Evolutionary conservation across 208 protist species (phyloP), one percentile per base, ranked within the genome.

Genomic region (Crithidia expoeki): DNA sequence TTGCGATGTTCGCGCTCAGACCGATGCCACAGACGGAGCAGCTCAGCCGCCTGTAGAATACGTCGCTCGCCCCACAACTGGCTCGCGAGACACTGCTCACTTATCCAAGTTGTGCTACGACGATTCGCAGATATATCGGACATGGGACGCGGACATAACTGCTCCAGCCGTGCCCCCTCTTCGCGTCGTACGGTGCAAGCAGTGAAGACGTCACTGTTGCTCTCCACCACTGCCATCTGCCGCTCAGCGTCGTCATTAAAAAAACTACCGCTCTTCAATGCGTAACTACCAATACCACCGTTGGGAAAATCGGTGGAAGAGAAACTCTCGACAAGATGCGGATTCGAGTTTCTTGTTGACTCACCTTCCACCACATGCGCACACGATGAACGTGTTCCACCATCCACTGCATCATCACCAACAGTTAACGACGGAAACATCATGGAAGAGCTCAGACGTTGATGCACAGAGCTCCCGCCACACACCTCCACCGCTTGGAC

Each of bases 1-100:
- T 36, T 47, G 4, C 71, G 71, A n/a, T 76, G 63, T 2, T 51
- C 32, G 16, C 70, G 62, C n/a, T 76, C 70, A 17, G 55, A 52
- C 11, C 55, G 63, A 14, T 25, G 46, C 6, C 69, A 56, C 1
- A 6, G 33, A 27, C 47, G 62, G 3, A 65, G 34, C 34, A 33
- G 10, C n/a, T 50, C 38, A 5, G 23, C 49, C 0, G 21, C 32
- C 10, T 32, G 30, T 19, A 42, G 19, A 9, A 25, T 7, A 10
- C 30, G 44, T 12, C 61, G 71, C 46, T 38, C 33, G 2, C 30
- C 46, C 61, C 56, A 71, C 46, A 76, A 57, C 47, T 25, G 56
- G 19, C 40, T 71, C n/a, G 71, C 71, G 10, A 76, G 38, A 66
- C 71, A 76, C 28, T 32, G 55, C 36, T 53, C 53, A 4, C 28